Conservation (phyloP, 768 basidiomycete species). For the Amanita brunnescens region DNA sequence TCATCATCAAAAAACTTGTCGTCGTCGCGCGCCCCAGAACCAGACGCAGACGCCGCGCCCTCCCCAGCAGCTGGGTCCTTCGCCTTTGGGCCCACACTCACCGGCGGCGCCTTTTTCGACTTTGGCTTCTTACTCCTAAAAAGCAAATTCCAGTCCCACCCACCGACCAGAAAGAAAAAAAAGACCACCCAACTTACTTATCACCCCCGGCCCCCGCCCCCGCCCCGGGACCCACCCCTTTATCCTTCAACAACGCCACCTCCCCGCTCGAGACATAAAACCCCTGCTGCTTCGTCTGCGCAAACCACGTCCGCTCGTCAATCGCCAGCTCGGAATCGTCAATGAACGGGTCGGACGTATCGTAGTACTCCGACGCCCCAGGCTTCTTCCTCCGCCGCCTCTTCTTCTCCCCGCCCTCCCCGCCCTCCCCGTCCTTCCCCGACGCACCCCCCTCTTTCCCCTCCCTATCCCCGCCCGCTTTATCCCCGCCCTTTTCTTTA, state of each 20-base stretch:
- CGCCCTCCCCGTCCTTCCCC: slow-evolving; percentile 36
- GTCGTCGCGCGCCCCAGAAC: slow-evolving; percentile 10
- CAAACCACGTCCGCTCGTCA: slow-evolving; percentile 87
- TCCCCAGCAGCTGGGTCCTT: background rate
- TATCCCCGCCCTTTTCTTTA: background rate
- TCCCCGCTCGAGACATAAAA: slow-evolving; percentile 90
- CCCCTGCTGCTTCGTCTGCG: slow-evolving; percentile 85
- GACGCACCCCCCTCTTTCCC: background rate
- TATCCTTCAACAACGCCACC: slow-evolving; percentile 76
- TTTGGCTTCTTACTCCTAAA: slow-evolving; percentile 60
- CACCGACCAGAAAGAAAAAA: slow-evolving; percentile 3
- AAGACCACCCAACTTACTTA: slow-evolving; percentile 27
- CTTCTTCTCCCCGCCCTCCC: slow-evolving; percentile 18
- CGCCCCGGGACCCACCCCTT: background rate
- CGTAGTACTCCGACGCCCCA: slow-evolving; percentile 71
- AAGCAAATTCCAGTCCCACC: background rate
- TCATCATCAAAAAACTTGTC: background rate
- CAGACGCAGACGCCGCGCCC: background rate
- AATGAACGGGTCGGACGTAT: slow-evolving; percentile 88
- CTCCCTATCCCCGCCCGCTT: background rate
- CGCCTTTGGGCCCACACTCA: background rate
- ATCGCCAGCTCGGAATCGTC: slow-evolving; percentile 92
- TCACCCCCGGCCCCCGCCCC: background rate
- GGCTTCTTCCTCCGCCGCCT: slow-evolving; percentile 41
- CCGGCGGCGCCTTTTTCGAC: slow-evolving; percentile 43